These are phyloP conservation scores for Phytophthora ohioensis DNA, from an alignment of 352 stramenopile species.

Conservation along the genomic window DNA sequence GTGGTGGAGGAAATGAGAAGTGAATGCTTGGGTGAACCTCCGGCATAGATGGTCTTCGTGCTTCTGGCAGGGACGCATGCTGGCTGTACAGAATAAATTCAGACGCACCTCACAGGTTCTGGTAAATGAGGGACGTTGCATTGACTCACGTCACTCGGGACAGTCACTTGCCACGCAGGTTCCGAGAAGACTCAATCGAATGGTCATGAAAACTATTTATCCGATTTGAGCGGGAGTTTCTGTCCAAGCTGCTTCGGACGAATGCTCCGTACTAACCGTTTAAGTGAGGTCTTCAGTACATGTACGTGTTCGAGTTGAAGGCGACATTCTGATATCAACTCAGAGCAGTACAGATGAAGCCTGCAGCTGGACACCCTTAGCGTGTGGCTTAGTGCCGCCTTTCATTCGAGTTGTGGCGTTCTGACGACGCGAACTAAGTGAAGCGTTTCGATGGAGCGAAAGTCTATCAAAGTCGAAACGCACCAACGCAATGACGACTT, in stretches of 20 bases:
- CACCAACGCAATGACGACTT: neutral
- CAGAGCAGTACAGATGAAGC: conserved; percentile 29
- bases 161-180: conserved; percentile 17
- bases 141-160: conserved; percentile 23
- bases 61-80: neutral
- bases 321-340: conserved; percentile 29
- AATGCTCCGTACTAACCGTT: conserved; percentile 7
- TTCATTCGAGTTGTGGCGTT: conserved; percentile 6
- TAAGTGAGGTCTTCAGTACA: conserved; percentile 5
- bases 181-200: conserved; percentile 19
- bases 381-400: neutral
- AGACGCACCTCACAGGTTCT: conserved; percentile 21
- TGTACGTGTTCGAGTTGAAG: neutral
- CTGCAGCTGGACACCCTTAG: conserved; percentile 22
- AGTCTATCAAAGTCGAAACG: neutral
- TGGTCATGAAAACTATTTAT: conserved; percentile 1
- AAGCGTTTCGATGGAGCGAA: conserved; percentile 8
- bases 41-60: neutral
- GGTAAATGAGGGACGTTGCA: conserved; percentile 25
- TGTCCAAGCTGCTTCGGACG: conserved; percentile 17
- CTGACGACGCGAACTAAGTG: neutral
- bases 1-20: conserved; percentile 30
- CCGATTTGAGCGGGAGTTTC: no score
- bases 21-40: conserved; percentile 12
- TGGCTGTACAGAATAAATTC: conserved; percentile 29